Conservation (phyloP, 1,284 basidiomycete species). For the Pseudozyma pruni region DNA sequence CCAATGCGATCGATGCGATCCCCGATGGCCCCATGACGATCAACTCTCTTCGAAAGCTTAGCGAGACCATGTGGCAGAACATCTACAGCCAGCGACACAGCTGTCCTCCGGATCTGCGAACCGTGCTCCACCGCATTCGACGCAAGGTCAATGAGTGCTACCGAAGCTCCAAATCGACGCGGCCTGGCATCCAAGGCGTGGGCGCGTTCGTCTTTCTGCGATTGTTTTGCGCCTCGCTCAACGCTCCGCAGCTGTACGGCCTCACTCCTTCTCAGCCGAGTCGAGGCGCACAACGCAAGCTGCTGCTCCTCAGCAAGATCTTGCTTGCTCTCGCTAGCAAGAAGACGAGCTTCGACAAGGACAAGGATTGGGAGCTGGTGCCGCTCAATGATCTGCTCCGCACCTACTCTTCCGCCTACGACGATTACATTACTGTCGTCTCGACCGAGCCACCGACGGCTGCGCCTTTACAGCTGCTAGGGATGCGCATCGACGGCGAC, state of each 20-base stretch:
- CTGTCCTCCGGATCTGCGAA: slow-evolving; percentile 57
- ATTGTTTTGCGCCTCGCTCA: slow-evolving; percentile 61
- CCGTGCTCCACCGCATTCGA: slow-evolving; percentile 49
- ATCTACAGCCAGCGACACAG: slow-evolving; percentile 57
- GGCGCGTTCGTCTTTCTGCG: slow-evolving; percentile 62
- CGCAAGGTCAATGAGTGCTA: slow-evolving; percentile 55
- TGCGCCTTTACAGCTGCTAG: slow-evolving; percentile 19
- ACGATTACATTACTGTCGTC: slow-evolving; percentile 60
- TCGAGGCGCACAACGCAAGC: slow-evolving; percentile 30
- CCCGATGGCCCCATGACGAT: slow-evolving; percentile 38
- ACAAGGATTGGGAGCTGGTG: slow-evolving; percentile 55
- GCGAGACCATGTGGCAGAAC: slow-evolving; percentile 53
- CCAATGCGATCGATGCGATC: slow-evolving; percentile 25
- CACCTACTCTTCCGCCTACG: slow-evolving; percentile 52
- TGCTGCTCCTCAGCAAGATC: slow-evolving; percentile 55
- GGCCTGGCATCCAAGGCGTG: slow-evolving; percentile 59
- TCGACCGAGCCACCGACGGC: slow-evolving; percentile 51
- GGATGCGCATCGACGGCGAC: slow-evolving; percentile 48
- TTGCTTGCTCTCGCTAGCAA: slow-evolving; percentile 58
- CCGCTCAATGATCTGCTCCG: slow-evolving; percentile 49
- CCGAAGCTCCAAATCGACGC: slow-evolving; percentile 22
- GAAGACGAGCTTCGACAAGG: slow-evolving; percentile 50
- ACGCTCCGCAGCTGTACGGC: slow-evolving; percentile 58
- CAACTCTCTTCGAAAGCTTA: slow-evolving; percentile 39
- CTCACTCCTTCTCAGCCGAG: slow-evolving; percentile 40